These are phyloP conservation scores for Citrus australasica DNA, from an alignment of 345 rosid species.

Conservation along the genomic window DNA sequence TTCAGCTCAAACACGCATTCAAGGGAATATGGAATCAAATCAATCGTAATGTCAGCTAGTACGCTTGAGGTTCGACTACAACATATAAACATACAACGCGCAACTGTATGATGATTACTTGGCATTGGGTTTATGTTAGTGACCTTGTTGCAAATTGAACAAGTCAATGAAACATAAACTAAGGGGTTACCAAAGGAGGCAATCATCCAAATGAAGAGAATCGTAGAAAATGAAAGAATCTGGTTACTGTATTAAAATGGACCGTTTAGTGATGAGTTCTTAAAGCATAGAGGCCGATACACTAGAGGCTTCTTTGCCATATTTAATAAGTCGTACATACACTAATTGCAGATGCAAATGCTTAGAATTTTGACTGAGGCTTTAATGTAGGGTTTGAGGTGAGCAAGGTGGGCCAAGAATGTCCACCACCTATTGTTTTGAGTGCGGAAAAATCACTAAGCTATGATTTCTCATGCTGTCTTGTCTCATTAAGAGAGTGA, in stretches of 20 bases:
- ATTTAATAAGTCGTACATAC: conserved; percentile 16
- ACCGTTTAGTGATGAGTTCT: conserved; percentile 2
- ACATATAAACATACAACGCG: background rate
- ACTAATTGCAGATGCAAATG: conserved; percentile 17
- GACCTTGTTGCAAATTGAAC: background rate
- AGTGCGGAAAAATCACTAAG: conserved; percentile 24
- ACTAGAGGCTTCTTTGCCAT: conserved; percentile 6
- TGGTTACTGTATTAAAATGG: background rate
- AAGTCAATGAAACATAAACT: background rate
- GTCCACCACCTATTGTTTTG: conserved; percentile 38
- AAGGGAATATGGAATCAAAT: background rate
- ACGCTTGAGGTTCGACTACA: background rate
- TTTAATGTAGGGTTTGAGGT: conserved; percentile 37
- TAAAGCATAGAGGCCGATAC: background rate
- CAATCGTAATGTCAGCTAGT: background rate
- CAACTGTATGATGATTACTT: background rate
- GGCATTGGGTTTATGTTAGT: background rate
- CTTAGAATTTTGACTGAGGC: conserved; percentile 28
- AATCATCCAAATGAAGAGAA: background rate
- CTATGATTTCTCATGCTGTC: conserved; percentile 30
- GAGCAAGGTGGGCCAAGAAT: conserved; percentile 45
- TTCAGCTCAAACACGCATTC: background rate
- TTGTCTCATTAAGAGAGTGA: conserved; percentile 29
- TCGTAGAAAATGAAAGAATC: background rate
- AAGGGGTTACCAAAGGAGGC: background rate